phyloP scores from a whole-genome alignment of 1,139 yeast species.

The Protomyces gravidus region DNA sequence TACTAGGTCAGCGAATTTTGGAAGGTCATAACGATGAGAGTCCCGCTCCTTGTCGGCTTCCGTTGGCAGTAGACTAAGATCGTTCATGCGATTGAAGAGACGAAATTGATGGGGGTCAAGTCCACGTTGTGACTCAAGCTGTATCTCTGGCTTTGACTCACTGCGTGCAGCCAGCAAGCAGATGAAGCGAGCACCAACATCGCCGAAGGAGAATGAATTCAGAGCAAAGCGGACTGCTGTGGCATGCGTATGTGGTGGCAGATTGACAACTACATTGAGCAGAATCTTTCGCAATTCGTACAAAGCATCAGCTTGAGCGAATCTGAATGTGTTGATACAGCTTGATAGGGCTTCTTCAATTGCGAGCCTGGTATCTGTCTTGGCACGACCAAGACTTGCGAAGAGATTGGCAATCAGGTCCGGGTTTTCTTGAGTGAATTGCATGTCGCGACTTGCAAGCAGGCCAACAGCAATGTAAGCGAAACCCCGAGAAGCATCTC shows the following conservation, averaged over 20 bases:
- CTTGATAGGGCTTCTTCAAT: conserved; percentile 70
- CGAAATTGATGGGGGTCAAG: conserved; percentile 71
- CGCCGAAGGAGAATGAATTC: conserved; percentile 62
- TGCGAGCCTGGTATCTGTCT: conserved; percentile 58
- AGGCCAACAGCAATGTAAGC: conserved; percentile 14
- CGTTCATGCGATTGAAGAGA: conserved; percentile 32
- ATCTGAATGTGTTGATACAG: conserved; percentile 50
- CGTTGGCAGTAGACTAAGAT: conserved; percentile 11
- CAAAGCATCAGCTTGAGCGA: conserved; percentile 46
- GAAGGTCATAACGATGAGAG: not conserved
- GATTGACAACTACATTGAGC: conserved; percentile 42
- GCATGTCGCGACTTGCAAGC: conserved; percentile 44
- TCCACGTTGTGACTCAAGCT: conserved; percentile 80
- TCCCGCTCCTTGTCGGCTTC: conserved; percentile 2
- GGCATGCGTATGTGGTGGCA: conserved; percentile 40
- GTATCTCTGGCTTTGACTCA: conserved; percentile 60
- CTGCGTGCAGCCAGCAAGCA: conserved; percentile 62
- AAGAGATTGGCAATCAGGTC: conserved; percentile 62
- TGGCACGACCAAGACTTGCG: conserved; percentile 65
- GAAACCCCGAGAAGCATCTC: conserved; percentile 2
- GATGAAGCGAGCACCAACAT: conserved; percentile 62
- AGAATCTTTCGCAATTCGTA: conserved; percentile 48
- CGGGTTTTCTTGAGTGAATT: conserved; percentile 48
- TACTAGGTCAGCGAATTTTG: not conserved
- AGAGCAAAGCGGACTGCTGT: conserved; percentile 64